A percentile compares a stretch with the other conserved stretches of the same genome.
These are phyloP conservation scores for Protea cynaroides DNA, from an alignment of 164 flowering plant genomes.

Conservation along the genomic window DNA sequence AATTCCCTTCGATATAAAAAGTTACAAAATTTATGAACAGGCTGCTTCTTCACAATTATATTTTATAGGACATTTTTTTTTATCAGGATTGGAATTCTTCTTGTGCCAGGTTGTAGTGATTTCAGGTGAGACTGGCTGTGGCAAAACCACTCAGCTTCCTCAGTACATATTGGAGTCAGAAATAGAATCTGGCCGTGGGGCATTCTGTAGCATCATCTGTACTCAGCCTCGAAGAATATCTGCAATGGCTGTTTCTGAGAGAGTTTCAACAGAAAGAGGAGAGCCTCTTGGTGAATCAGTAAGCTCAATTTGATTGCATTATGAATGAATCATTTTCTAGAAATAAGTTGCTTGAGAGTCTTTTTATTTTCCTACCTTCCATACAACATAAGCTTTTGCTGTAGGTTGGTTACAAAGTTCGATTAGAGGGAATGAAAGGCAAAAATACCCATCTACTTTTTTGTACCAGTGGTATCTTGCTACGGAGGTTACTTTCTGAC, in stretches of 20 bases:
- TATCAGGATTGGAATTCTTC: background rate
- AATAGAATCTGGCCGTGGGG: conserved; percentile 97
- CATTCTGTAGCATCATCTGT: conserved; percentile 93
- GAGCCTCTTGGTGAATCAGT: conserved; percentile 98
- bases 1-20: background rate
- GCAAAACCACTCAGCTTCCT: conserved; percentile 98
- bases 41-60: background rate
- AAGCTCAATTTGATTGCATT: conserved; percentile 16
- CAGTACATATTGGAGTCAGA: conserved; percentile 92
- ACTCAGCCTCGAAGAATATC: conserved; percentile 99
- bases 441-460: conserved; percentile 97
- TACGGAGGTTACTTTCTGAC: conserved; percentile 79
- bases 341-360: conserved; percentile 1
- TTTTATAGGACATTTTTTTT: background rate
- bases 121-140: conserved; percentile 99
- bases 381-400: conserved; percentile 41
- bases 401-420: conserved; percentile 98
- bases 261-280: conserved; percentile 96
- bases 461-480: conserved; percentile 98
- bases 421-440: conserved; percentile 96
- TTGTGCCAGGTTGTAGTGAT: conserved; percentile 70
- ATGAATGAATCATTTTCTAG: background rate
- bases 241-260: conserved; percentile 94
- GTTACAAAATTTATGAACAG: background rate
- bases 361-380: conserved; percentile 25